Evolutionary conservation across 495 filamentous ascomycete genomes (phyloP), one percentile per base, ranked within the genome.

Genomic region (Neurospora sp.): DNA sequence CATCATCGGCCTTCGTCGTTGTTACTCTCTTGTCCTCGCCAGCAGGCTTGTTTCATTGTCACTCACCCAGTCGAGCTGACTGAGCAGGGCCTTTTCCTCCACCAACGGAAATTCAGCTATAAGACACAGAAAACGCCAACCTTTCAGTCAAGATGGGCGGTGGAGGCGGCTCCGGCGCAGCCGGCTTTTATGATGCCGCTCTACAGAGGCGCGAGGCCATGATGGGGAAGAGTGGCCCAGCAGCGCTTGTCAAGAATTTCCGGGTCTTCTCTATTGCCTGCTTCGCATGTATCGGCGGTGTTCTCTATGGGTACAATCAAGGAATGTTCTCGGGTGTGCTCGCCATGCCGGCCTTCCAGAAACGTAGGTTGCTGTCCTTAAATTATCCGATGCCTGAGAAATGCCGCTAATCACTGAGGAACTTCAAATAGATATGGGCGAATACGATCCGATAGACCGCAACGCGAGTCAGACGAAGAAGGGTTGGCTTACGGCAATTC

Each of bases 251-350:
- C 7, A 89, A 89, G 81, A 93, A 93, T 78, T 85, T 88, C 73
- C 88, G 86, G 44, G 92, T 93, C 44, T 92, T 92, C 78, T 85
- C 89, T 69, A 89, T 93, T 74, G 90, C 91, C 6, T 84, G 88
- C 78, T 94, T 94, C 79, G 92, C 92, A 37, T 93, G 91, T 70
- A 87, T 95, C 27, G 93, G 93, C 74, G 92, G 93, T 70, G 83
- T 88, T 20, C 73, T 86, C n/a, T 84, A 85, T 70, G 85, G 91
- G 16, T 92, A 93, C 82, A 92, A 93, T 79, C 92, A 94, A 80
- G 93, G 92, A 77, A 92, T 96, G 78, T 93, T 94, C 84, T 88
- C 88, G 41, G 90, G 91, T 72, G 86, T 92, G 14, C 79, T 91
- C n/a, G 86, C 87, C 70, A 92, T 91, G 89, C 83, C 83, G 10